These are phyloP conservation scores for Entomortierella chlamydospora DNA, from an alignment of 192 early-diverging fungal genomes.

Conservation along the genomic window DNA sequence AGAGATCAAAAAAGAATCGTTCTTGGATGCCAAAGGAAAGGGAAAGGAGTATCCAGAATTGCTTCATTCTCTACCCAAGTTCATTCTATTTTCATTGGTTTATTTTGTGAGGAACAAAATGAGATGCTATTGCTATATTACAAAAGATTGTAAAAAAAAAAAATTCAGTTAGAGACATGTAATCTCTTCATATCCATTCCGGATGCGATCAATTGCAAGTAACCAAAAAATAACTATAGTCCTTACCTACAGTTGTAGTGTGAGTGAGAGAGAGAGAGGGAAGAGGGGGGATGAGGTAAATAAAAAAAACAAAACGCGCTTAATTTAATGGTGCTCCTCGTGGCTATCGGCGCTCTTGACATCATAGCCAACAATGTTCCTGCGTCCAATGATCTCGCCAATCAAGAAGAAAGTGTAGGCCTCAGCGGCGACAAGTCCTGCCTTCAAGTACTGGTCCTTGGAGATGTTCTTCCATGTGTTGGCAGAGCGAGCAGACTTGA, in stretches of 20 bases:
- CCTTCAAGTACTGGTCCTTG: conserved; percentile 60
- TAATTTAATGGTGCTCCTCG: conserved; percentile 43
- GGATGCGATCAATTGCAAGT: too few relatives aligned
- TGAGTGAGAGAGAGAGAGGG: not conserved
- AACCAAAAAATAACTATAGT: too few relatives aligned
- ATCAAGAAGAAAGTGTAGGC: conserved; percentile 69
- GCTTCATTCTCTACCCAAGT: conserved; percentile 1
- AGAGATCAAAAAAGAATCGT: not conserved
- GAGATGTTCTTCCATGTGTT: conserved; percentile 59
- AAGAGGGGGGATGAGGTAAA: not conserved
- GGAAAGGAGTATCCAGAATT: not conserved
- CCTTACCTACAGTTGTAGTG: conserved; percentile 38
- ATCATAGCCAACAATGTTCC: conserved; percentile 71
- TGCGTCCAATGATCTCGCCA: conserved; percentile 73
- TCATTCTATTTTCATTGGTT: conserved; percentile 9
- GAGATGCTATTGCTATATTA: conserved; percentile 19
- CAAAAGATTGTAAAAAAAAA: not conserved
- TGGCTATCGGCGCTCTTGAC: conserved; percentile 58
- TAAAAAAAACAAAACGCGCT: not conserved
- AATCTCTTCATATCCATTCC: not conserved
- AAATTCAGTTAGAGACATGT: not conserved
- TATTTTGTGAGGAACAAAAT: conserved; percentile 2
- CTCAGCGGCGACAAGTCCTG: conserved; percentile 65
- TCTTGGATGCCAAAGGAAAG: not conserved
- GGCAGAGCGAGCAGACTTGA: conserved; percentile 49